phyloP scores from a whole-genome alignment of 148 eudicot genomes.

The Diospyros lotus region DNA sequence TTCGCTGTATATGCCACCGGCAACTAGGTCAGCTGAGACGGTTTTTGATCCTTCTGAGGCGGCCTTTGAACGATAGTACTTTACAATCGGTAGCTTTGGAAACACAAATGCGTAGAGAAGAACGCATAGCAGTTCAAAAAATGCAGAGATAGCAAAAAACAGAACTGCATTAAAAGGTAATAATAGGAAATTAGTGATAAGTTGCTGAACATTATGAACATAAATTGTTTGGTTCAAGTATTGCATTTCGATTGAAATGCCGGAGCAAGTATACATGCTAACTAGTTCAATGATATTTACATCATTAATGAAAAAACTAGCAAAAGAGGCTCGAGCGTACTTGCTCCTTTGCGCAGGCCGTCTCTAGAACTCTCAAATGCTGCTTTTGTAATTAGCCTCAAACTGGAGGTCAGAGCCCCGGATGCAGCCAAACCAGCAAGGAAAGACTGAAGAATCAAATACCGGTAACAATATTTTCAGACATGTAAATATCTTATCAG shows the following conservation, averaged over 20 bases:
- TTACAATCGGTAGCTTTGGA: slow-evolving; percentile 50
- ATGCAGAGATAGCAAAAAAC: slow-evolving; percentile 36
- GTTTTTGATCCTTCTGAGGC: slow-evolving; percentile 50
- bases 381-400: slow-evolving; percentile 52
- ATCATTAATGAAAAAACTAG: background rate
- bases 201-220: background rate
- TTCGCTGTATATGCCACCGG: slow-evolving; percentile 32
- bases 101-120: slow-evolving; percentile 41
- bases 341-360: slow-evolving; percentile 56
- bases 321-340: slow-evolving; percentile 20
- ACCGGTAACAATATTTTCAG: background rate
- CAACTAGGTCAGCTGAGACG: slow-evolving; percentile 51
- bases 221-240: background rate
- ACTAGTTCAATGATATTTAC: background rate
- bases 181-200: background rate
- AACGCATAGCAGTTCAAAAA: slow-evolving; percentile 33
- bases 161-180: slow-evolving; percentile 32
- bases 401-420: slow-evolving; percentile 51
- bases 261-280: background rate
- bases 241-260: background rate
- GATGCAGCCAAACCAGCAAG: slow-evolving; percentile 55
- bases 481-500: background rate
- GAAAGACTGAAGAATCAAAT: slow-evolving; percentile 33
- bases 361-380: slow-evolving; percentile 40
- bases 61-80: slow-evolving; percentile 46